phyloP scores from a whole-genome alignment of 2,329 filamentous ascomycete genomes.

The Neofusicoccum ribis region DNA sequence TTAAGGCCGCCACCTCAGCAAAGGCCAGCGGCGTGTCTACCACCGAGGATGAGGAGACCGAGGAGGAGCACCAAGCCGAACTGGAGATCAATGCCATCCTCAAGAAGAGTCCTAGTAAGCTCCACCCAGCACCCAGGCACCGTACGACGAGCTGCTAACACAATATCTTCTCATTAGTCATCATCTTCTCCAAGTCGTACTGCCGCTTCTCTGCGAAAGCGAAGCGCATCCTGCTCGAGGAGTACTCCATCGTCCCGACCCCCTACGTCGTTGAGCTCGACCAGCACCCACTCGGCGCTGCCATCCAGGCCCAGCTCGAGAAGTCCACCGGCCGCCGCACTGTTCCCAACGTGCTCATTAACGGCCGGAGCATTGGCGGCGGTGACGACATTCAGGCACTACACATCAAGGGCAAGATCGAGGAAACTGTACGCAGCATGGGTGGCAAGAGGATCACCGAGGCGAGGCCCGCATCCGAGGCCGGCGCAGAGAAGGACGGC shows the following conservation, averaged over 20 bases:
- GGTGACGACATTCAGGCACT: conserved; percentile 80
- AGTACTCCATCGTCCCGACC: conserved; percentile 77
- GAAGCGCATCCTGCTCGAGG: conserved; percentile 79
- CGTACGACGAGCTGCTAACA: neutral
- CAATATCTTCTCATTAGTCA: conserved; percentile 56
- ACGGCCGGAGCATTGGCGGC: conserved; percentile 85
- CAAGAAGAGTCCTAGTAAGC: conserved; percentile 76
- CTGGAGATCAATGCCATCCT: conserved; percentile 74
- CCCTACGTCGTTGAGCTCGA: conserved; percentile 93
- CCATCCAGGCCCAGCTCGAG: conserved; percentile 70
- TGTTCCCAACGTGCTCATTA: conserved; percentile 89
- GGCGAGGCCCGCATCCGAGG: conserved; percentile 20
- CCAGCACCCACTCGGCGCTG: conserved; percentile 69
- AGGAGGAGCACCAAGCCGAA: conserved; percentile 66
- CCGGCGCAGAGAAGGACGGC: neutral
- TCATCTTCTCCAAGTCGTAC: conserved; percentile 95
- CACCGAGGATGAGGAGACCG: conserved; percentile 43
- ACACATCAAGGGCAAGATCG: conserved; percentile 62
- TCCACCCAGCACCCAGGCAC: conserved; percentile 30
- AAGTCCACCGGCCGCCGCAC: conserved; percentile 78
- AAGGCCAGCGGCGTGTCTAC: conserved; percentile 22
- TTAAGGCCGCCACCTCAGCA: conserved; percentile 36
- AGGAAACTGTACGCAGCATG: conserved; percentile 70
- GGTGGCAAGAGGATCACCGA: conserved; percentile 65
- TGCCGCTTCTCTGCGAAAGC: conserved; percentile 84